Conservation (phyloP, 495 filamentous ascomycete genomes). For the Durotheca rogersii region DNA sequence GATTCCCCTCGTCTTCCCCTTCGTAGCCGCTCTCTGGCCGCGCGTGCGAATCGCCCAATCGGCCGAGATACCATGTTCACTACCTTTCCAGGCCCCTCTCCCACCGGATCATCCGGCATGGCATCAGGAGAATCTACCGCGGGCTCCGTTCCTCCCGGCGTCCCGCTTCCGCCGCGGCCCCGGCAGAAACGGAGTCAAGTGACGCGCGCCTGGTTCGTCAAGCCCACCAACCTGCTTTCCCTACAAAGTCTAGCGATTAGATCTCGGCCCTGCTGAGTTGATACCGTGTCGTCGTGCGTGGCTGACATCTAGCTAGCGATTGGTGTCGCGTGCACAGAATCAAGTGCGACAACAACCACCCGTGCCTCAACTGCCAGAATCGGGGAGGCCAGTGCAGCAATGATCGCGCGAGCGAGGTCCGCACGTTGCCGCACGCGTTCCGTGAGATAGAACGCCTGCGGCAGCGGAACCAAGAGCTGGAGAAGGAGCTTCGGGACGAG, state of each 20-base stretch:
- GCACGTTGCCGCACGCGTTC: conserved; percentile 41
- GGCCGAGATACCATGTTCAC: conserved; percentile 7
- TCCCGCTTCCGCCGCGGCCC: conserved; percentile 9
- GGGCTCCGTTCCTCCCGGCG: conserved; percentile 9
- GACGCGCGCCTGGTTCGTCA: conserved; percentile 16
- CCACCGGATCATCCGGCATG: not conserved
- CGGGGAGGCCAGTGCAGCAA: conserved; percentile 46
- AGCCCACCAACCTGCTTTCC: not conserved
- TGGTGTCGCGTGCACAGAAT: conserved; percentile 50
- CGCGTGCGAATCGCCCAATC: not conserved
- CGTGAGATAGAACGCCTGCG: conserved; percentile 46
- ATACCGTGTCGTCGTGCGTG: too few relatives aligned
- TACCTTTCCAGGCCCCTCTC: conserved; percentile 1
- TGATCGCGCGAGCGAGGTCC: conserved; percentile 31
- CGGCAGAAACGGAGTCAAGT: conserved; percentile 23
- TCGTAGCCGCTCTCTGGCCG: too few relatives aligned
- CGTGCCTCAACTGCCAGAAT: conserved; percentile 47
- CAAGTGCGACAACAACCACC: conserved; percentile 48
- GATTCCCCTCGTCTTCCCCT: too few relatives aligned
- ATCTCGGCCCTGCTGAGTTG: too few relatives aligned
- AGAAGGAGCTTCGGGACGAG: conserved; percentile 36
- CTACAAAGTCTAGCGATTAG: not conserved
- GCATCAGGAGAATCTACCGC: conserved; percentile 1
- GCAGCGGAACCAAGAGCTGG: conserved; percentile 40
- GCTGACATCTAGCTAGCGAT: conserved; percentile 42